Percentiles rank a stretch among this genome's conserved stretches.
These are phyloP conservation scores for Melastoma malabathricum DNA, from an alignment of 345 rosid genomes.

Conservation along the genomic window DNA sequence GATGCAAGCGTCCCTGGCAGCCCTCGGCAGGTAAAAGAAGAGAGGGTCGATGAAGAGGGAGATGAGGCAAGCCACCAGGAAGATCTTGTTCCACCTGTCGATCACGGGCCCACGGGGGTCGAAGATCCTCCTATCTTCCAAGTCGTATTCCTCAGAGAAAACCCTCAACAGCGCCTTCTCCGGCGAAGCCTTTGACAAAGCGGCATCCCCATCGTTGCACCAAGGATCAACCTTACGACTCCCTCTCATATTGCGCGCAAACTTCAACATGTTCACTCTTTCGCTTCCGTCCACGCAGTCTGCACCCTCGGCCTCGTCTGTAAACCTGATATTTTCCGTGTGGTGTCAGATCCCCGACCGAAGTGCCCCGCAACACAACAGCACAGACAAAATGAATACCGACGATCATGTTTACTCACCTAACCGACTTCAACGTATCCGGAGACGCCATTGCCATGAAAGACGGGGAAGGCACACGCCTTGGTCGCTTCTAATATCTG, in stretches of 20 bases:
- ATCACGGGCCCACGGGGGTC: constrained; percentile 40
- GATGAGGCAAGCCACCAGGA: constrained; percentile 40
- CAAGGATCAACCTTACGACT: constrained; percentile 5
- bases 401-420: too few species aligned
- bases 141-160: constrained; percentile 45
- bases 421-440: constrained; percentile 2
- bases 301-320: constrained; percentile 13
- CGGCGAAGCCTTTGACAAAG: constrained; percentile 7
- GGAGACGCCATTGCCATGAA: constrained; percentile 16
- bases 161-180: constrained; percentile 33
- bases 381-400: neutral
- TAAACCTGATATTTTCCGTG: constrained; percentile 20
- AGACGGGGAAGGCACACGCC: neutral
- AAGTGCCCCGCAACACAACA: neutral
- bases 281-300: constrained; percentile 3
- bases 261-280: constrained; percentile 2
- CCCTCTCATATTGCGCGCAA: constrained; percentile 9
- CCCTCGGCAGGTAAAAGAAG: constrained; percentile 34
- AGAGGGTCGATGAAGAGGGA: constrained; percentile 48
- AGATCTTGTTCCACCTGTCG: constrained; percentile 37
- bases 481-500: constrained; percentile 3
- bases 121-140: constrained; percentile 18
- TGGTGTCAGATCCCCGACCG: too few species aligned
- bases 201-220: constrained; percentile 4
- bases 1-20: constrained; percentile 19